Percentiles rank a stretch among this genome's conserved stretches.
Evolutionary conservation across 495 filamentous ascomycete species (phyloP).

Genomic region (Trichoderma gamsii): DNA sequence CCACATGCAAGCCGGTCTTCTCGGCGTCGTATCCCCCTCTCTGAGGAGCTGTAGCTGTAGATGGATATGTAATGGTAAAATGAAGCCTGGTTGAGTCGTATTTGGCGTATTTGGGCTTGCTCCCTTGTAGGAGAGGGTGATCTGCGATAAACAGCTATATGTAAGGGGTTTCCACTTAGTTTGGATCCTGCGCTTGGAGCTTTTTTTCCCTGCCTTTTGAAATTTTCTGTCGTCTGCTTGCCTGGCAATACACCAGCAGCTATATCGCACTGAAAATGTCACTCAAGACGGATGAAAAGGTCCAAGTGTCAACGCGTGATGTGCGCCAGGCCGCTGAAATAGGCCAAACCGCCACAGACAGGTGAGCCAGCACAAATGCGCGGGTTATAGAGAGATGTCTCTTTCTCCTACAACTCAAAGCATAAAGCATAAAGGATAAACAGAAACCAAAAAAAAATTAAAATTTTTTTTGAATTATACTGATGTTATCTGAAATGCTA

Average conservation of each 20-base stretch:
- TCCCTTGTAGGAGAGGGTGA: not conserved
- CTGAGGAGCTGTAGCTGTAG: too few relatives aligned
- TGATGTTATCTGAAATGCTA: not conserved
- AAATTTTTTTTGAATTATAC: too few relatives aligned
- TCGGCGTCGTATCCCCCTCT: too few relatives aligned
- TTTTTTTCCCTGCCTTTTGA: not conserved
- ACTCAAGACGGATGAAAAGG: not conserved
- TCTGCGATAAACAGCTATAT: not conserved
- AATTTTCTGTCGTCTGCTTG: not conserved
- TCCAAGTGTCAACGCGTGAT: not conserved
- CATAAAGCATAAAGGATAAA: too few relatives aligned
- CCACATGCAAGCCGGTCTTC: too few relatives aligned
- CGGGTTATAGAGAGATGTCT: not conserved
- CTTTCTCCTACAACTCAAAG: too few relatives aligned
- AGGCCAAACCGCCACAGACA: slow-evolving; percentile 50
- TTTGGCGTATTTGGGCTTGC: not conserved
- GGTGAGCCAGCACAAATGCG: slow-evolving; percentile 24
- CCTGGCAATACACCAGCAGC: not conserved
- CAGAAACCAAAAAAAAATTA: too few relatives aligned
- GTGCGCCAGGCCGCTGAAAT: slow-evolving; percentile 11
- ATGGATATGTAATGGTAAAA: not conserved
- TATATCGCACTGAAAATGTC: not conserved
- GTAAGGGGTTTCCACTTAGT: not conserved
- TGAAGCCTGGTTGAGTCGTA: not conserved
- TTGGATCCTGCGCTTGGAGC: not conserved